A percentile compares a stretch with the other conserved stretches of the same genome.
Conservation (phyloP, 192 early-diverging fungal species). For the Linnemannia exigua region DNA sequence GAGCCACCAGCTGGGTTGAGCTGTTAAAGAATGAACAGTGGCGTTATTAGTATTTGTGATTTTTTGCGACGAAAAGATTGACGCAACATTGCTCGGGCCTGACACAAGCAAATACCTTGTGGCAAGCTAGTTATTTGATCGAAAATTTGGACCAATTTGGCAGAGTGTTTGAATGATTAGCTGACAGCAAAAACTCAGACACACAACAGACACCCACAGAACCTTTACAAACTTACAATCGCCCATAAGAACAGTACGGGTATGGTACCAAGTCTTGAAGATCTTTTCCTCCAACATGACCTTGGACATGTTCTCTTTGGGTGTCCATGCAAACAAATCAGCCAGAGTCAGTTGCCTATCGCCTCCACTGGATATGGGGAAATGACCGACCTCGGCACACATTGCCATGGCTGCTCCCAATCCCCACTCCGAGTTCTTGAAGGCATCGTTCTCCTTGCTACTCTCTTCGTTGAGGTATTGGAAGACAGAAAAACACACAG, state of each 20-base stretch:
- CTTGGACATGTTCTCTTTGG: constrained; percentile 1
- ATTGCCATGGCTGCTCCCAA: neutral
- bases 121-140: neutral
- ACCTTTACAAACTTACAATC: constrained; percentile 6
- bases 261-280: constrained; percentile 17
- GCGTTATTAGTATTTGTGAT: neutral
- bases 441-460: neutral
- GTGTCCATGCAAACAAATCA: neutral
- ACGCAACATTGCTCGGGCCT: too few relatives aligned
- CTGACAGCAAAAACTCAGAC: neutral
- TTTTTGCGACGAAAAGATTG: neutral
- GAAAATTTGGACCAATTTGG: too few relatives aligned
- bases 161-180: neutral
- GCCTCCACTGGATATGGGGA: neutral
- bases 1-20: neutral
- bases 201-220: neutral
- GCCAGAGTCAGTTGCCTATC: neutral
- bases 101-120: neutral
- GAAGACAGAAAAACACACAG: constrained; percentile 15
- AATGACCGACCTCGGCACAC: neutral
- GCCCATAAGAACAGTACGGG: neutral
- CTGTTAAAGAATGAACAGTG: neutral
- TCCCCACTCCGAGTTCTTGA: constrained; percentile 17
- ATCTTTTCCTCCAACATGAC: constrained; percentile 19
- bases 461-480: constrained; percentile 1